Percentiles rank a stretch among this genome's conserved stretches.
phyloP scores from a whole-genome alignment of 2,329 filamentous ascomycete genomes.

The Aspergillus texensis region DNA sequence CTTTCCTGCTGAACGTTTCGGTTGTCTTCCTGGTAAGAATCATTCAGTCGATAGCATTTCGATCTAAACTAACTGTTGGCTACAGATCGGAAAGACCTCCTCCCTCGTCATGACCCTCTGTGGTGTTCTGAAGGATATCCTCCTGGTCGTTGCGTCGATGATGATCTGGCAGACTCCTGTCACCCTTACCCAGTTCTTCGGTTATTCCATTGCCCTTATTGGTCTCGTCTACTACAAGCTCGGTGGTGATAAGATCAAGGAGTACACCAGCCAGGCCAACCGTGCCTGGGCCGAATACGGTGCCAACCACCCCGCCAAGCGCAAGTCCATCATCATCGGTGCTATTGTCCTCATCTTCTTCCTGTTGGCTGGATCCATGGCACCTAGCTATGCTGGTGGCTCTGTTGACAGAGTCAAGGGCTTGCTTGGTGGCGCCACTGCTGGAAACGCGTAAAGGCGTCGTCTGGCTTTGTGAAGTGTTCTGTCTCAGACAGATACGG shows the following conservation, averaged over 20 bases:
- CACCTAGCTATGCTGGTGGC: conserved; percentile 53
- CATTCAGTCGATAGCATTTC: not conserved
- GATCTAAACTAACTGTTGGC: not conserved
- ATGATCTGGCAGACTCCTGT: conserved; percentile 77
- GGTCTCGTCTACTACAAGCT: conserved; percentile 71
- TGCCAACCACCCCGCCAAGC: conserved; percentile 71
- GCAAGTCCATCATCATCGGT: conserved; percentile 74
- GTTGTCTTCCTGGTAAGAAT: conserved; percentile 79
- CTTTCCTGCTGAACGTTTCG: conserved; percentile 79
- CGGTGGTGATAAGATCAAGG: conserved; percentile 77
- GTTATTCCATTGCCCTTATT: conserved; percentile 72
- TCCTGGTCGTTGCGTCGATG: conserved; percentile 76
- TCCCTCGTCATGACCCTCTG: conserved; percentile 83
- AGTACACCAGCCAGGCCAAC: conserved; percentile 70
- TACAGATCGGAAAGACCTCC: conserved; percentile 83
- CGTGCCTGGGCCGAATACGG: conserved; percentile 88
- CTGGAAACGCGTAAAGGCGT: conserved; percentile 34
- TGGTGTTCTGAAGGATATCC: conserved; percentile 85
- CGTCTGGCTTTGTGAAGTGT: not conserved
- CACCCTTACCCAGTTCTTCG: conserved; percentile 70
- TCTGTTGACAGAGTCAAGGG: conserved; percentile 38
- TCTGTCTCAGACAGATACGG: not conserved
- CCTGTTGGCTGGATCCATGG: conserved; percentile 66
- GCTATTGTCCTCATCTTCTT: conserved; percentile 68
- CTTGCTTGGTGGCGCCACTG: conserved; percentile 38